Evolutionary conservation across 148 eudicot species (phyloP).

Genomic region (Fagopyrum homotropicum): DNA sequence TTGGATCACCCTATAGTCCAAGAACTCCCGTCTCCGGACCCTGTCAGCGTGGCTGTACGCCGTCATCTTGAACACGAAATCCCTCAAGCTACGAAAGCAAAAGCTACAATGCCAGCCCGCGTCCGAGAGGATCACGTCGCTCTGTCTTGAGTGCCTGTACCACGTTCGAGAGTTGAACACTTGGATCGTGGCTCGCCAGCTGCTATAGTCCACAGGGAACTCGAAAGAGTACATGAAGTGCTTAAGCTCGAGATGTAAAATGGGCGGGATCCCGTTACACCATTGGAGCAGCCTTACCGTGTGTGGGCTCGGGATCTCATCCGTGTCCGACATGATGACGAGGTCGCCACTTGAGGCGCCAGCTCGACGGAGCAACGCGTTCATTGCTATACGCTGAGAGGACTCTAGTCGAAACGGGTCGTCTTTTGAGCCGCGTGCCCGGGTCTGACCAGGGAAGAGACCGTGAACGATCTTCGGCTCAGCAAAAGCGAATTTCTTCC

Average conservation of each 20-base stretch:
- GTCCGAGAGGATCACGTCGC: slow-evolving; percentile 57
- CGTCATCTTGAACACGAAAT: slow-evolving; percentile 82
- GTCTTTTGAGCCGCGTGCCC: slow-evolving; percentile 20
- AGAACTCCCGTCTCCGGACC: slow-evolving; percentile 48
- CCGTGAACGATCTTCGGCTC: slow-evolving; percentile 49
- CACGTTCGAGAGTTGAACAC: slow-evolving; percentile 34
- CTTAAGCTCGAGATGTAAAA: slow-evolving; percentile 63
- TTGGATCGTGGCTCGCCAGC: slow-evolving; percentile 74
- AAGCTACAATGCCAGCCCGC: slow-evolving; percentile 98
- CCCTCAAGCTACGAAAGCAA: slow-evolving; percentile 54
- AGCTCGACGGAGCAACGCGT: slow-evolving; percentile 36
- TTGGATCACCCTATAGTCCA: slow-evolving; percentile 55
- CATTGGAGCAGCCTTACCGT: slow-evolving; percentile 72
- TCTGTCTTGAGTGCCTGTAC: slow-evolving; percentile 60
- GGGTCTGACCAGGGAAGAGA: slow-evolving; percentile 41
- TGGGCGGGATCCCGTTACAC: slow-evolving; percentile 66
- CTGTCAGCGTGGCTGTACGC: slow-evolving; percentile 92
- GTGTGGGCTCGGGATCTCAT: slow-evolving; percentile 83
- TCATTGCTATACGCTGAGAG: slow-evolving; percentile 63
- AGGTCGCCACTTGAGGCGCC: slow-evolving; percentile 66
- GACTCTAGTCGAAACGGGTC: slow-evolving; percentile 62
- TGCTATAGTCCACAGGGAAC: slow-evolving; percentile 78
- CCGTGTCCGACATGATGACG: slow-evolving; percentile 72
- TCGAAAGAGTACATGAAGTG: slow-evolving; percentile 87
- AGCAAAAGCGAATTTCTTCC: slow-evolving; percentile 50